Conservation (phyloP, 2,329 filamentous ascomycete genomes). For the Ambrosiella xylebori region DNA sequence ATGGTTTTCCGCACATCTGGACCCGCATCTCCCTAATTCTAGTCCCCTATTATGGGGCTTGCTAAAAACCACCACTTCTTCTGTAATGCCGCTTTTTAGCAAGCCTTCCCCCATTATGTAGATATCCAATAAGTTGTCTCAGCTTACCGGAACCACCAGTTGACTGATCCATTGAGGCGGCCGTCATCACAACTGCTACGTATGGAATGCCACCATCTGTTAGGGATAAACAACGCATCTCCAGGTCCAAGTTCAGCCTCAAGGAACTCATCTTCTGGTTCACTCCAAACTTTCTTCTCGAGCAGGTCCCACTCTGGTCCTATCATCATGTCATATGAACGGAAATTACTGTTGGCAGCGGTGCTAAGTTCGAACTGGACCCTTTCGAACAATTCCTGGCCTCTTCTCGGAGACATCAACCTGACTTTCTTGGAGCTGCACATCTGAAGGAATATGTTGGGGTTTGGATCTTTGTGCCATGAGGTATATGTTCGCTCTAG, state of each 20-base stretch:
- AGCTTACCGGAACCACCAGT: conserved; percentile 29
- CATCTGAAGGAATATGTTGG: conserved; percentile 79
- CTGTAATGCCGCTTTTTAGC: too few species aligned
- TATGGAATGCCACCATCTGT: conserved; percentile 31
- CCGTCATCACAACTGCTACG: conserved; percentile 22
- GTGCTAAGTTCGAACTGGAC: conserved; percentile 27
- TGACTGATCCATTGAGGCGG: conserved; percentile 25
- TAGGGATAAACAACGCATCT: conserved; percentile 25
- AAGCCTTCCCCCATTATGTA: neutral
- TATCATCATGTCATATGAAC: conserved; percentile 83
- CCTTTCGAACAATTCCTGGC: conserved; percentile 43
- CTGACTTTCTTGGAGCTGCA: conserved; percentile 55
- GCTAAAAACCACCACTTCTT: too few species aligned
- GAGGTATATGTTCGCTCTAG: conserved; percentile 76
- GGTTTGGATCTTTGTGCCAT: conserved; percentile 82
- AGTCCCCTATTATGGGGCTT: too few species aligned
- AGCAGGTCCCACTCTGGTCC: conserved; percentile 51
- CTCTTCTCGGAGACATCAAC: conserved; percentile 48
- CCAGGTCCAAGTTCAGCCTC: conserved; percentile 42
- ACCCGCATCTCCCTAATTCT: too few species aligned
- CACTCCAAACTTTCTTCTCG: conserved; percentile 52
- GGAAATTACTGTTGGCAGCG: conserved; percentile 32
- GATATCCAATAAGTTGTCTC: neutral
- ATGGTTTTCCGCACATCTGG: too few species aligned
- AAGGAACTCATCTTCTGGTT: conserved; percentile 20